A percentile compares a stretch with the other conserved stretches of the same genome.
Conservation (phyloP, 2,329 filamentous ascomycete species). For the Podosphaera aphanis region DNA sequence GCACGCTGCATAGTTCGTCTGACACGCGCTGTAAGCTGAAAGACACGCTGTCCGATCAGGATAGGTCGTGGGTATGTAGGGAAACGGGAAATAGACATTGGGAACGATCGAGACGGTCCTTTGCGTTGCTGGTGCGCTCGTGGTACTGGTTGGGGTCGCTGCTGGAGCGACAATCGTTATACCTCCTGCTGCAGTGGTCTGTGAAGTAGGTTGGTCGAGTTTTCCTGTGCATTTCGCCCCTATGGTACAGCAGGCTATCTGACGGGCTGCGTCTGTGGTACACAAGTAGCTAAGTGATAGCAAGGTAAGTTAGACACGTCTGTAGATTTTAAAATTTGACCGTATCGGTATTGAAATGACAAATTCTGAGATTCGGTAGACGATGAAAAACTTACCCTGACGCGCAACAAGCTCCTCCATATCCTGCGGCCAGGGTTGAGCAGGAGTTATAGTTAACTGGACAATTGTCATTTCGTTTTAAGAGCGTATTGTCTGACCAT, state of each 20-base stretch:
- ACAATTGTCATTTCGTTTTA: constrained; percentile 14
- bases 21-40: constrained; percentile 27
- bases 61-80: constrained; percentile 29
- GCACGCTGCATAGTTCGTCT: constrained; percentile 29
- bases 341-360: no score
- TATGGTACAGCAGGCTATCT: constrained; percentile 16
- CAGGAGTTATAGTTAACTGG: constrained; percentile 15
- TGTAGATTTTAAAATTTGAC: neutral
- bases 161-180: constrained; percentile 3
- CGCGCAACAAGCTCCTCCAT: constrained; percentile 15
- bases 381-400: constrained; percentile 9
- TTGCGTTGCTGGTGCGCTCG: constrained; percentile 3
- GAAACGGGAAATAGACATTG: constrained; percentile 36
- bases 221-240: constrained; percentile 16
- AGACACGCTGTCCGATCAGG: constrained; percentile 27
- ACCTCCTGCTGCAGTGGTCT: constrained; percentile 3
- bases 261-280: constrained; percentile 11
- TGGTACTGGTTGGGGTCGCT: constrained; percentile 4
- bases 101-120: constrained; percentile 25
- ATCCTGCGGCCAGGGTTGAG: constrained; percentile 10
- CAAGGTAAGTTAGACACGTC: neutral
- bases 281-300: neutral
- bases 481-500: constrained; percentile 7
- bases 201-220: constrained; percentile 5
- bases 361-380: no score